A percentile compares a stretch with the other conserved stretches of the same genome.
Conservation (phyloP, 2,329 filamentous ascomycete genomes). For the Chaetomium sp. region DNA sequence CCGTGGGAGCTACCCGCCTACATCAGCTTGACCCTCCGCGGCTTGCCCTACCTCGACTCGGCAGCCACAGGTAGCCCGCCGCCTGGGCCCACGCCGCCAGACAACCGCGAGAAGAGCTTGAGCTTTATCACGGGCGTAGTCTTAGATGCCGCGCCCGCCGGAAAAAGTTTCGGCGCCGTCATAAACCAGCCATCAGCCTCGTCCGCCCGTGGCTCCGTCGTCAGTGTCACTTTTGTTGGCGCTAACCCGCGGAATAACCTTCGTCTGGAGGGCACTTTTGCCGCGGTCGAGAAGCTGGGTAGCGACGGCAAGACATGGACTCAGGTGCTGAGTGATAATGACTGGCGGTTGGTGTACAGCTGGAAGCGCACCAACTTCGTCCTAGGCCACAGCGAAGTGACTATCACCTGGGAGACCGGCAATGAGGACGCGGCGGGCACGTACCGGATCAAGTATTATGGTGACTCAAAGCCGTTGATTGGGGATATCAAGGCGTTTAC, state of each 20-base stretch:
- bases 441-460: conserved; percentile 80
- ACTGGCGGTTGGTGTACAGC: conserved; percentile 79
- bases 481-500: conserved; percentile 66
- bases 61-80: conserved; percentile 45
- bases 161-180: conserved; percentile 70
- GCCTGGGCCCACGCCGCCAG: conserved; percentile 63
- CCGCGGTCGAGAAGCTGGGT: conserved; percentile 68
- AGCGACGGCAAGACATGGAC: conserved; percentile 56
- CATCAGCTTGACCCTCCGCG: conserved; percentile 74
- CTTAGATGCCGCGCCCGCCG: conserved; percentile 66
- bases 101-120: conserved; percentile 74
- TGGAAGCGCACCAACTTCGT: conserved; percentile 75
- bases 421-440: conserved; percentile 54
- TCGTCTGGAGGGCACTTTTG: conserved; percentile 74
- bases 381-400: conserved; percentile 74
- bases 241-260: conserved; percentile 90
- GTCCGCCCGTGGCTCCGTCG: conserved; percentile 60
- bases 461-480: conserved; percentile 69
- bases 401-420: conserved; percentile 77
- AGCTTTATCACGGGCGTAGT: conserved; percentile 80
- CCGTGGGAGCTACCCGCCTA: conserved; percentile 83
- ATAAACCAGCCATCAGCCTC: conserved; percentile 53
- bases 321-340: conserved; percentile 69
- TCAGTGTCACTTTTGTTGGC: conserved; percentile 73
- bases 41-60: conserved; percentile 66